These are phyloP conservation scores for Macrolepiota fuliginosa DNA, from an alignment of 768 basidiomycete species.

Conservation along the genomic window DNA sequence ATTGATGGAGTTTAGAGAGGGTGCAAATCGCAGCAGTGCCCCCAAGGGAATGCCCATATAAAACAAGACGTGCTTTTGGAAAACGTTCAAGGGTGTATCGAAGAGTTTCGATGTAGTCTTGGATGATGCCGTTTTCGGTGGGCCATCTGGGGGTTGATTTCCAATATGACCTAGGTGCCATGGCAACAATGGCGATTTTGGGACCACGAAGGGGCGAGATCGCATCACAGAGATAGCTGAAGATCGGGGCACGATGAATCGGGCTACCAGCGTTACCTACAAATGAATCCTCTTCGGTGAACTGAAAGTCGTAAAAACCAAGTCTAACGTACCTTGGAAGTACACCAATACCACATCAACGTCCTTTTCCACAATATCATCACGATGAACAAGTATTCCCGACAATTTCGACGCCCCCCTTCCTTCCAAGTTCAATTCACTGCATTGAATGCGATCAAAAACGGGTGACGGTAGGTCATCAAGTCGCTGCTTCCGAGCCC, in stretches of 20 bases:
- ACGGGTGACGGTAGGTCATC: slow-evolving; percentile 14
- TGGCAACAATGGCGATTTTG: slow-evolving; percentile 29
- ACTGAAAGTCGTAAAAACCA: not conserved
- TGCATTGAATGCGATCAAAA: slow-evolving; percentile 16
- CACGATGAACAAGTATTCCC: slow-evolving; percentile 17
- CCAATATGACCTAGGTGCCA: slow-evolving; percentile 52
- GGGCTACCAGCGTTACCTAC: slow-evolving; percentile 55
- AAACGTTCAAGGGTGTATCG: slow-evolving; percentile 28
- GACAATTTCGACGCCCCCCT: slow-evolving; percentile 10
- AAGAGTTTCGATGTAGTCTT: slow-evolving; percentile 37
- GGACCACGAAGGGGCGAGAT: slow-evolving; percentile 4
- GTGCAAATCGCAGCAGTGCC: slow-evolving; percentile 41
- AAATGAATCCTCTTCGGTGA: slow-evolving; percentile 19
- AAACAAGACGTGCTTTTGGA: slow-evolving; percentile 29
- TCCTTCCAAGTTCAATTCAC: slow-evolving; percentile 17
- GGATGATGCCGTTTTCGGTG: slow-evolving; percentile 34
- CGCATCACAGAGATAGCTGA: slow-evolving; percentile 28
- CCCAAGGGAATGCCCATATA: slow-evolving; percentile 51
- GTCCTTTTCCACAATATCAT: not conserved
- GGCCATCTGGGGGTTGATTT: slow-evolving; percentile 37
- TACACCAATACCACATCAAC: slow-evolving; percentile 20
- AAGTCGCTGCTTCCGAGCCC: slow-evolving; percentile 35
- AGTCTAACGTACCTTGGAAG: slow-evolving; percentile 20
- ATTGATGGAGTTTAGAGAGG: slow-evolving; percentile 21
- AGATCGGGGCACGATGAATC: slow-evolving; percentile 41